These are phyloP conservation scores for Metarhizium robertsii DNA, from an alignment of 2,329 filamentous ascomycete genomes.

Conservation along the genomic window DNA sequence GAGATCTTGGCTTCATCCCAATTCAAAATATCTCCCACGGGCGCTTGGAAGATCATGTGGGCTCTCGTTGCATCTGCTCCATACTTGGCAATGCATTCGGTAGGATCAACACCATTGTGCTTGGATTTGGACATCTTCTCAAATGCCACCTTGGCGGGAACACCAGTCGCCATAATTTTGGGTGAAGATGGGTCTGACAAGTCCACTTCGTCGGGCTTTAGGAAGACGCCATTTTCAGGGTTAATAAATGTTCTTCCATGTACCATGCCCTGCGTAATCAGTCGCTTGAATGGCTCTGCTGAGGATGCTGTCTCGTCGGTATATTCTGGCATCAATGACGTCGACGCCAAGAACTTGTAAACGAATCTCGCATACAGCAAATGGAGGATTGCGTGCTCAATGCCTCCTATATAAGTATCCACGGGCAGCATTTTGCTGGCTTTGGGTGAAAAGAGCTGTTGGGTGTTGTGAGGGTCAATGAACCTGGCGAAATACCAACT, in stretches of 20 bases:
- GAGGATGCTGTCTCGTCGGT: conserved; percentile 21
- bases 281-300: conserved; percentile 70
- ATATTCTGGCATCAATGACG: conserved; percentile 34
- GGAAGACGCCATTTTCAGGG: conserved; percentile 63
- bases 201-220: conserved; percentile 68
- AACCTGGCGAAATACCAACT: conserved; percentile 91
- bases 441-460: conserved; percentile 51
- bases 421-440: conserved; percentile 59
- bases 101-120: conserved; percentile 81
- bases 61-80: conserved; percentile 78
- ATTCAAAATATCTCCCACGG: conserved; percentile 72
- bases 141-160: conserved; percentile 52
- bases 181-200: conserved; percentile 46
- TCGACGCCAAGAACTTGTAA: conserved; percentile 70
- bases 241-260: conserved; percentile 78
- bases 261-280: conserved; percentile 89
- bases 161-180: conserved; percentile 51
- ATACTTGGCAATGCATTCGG: conserved; percentile 59
- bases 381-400: conserved; percentile 87
- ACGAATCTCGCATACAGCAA: conserved; percentile 84
- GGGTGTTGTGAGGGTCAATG: conserved; percentile 57
- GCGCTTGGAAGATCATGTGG: conserved; percentile 83
- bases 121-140: conserved; percentile 98
- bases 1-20: conserved; percentile 81
- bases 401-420: conserved; percentile 80